phyloP scores from a whole-genome alignment of 352 stramenopile genomes.

The Phytophthora cryptogea region DNA sequence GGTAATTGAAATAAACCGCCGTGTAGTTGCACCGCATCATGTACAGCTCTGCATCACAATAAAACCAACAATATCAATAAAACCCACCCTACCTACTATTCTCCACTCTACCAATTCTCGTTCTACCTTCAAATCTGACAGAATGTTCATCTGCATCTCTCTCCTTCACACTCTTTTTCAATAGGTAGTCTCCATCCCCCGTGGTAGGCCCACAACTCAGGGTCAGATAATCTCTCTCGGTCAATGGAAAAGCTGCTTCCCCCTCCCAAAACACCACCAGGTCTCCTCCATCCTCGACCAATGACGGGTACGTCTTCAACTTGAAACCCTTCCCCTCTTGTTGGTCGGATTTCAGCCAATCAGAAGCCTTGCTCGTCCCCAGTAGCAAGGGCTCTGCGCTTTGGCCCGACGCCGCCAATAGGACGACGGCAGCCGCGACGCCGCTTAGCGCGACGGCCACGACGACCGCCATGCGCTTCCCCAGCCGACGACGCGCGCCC shows the following conservation, averaged over 20 bases:
- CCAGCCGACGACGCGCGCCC: slow-evolving; percentile 1
- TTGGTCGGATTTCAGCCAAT: slow-evolving; percentile 1
- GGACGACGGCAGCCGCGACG: slow-evolving; percentile 2
- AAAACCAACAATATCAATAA: neutral
- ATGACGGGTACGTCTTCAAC: slow-evolving; percentile 42
- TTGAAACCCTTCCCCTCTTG: slow-evolving; percentile 18
- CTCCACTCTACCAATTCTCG: neutral
- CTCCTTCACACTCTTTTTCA: slow-evolving; percentile 42
- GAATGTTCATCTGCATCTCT: slow-evolving; percentile 36
- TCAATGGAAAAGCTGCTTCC: slow-evolving; percentile 2
- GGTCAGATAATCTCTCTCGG: slow-evolving; percentile 59
- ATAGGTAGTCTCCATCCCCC: slow-evolving; percentile 51
- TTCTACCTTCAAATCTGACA: slow-evolving; percentile 54
- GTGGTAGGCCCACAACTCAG: slow-evolving; percentile 63
- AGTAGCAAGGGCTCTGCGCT: neutral
- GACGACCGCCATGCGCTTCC: slow-evolving; percentile 15
- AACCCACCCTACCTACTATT: neutral
- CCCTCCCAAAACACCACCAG: slow-evolving; percentile 58
- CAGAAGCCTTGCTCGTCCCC: neutral
- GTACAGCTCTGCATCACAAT: slow-evolving; percentile 35
- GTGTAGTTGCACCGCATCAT: slow-evolving; percentile 80
- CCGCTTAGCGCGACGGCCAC: slow-evolving; percentile 18
- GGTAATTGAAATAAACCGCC: slow-evolving; percentile 59
- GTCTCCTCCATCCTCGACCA: slow-evolving; percentile 50
- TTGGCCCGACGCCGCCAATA: slow-evolving; percentile 6